Conservation (phyloP, 805 yeast species). For the Pichia gijzeniarum region DNA sequence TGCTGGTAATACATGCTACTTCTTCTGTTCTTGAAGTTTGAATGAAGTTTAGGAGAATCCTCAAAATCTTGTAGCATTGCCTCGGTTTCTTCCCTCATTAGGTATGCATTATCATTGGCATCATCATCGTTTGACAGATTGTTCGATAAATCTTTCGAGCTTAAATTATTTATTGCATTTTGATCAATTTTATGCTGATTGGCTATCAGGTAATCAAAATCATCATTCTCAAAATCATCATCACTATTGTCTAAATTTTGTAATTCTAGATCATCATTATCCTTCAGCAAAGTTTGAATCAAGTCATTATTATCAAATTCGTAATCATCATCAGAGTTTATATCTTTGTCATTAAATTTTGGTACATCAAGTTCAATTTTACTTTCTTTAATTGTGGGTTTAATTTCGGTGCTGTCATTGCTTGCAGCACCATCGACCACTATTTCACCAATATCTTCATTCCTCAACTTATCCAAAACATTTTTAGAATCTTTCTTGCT, state of each 20-base stretch:
- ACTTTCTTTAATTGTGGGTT: conserved; percentile 5
- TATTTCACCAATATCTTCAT: conserved; percentile 62
- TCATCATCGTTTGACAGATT: no score
- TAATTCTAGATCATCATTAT: conserved; percentile 33
- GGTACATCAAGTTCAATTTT: conserved; percentile 41
- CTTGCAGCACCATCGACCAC: conserved; percentile 19
- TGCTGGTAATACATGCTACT: conserved; percentile 14
- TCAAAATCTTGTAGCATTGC: conserved; percentile 37
- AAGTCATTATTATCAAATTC: conserved; percentile 47
- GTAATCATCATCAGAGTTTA: conserved; percentile 58
- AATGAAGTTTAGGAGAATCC: conserved; percentile 11
- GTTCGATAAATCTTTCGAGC: conserved; percentile 5
- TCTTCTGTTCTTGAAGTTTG: conserved; percentile 9
- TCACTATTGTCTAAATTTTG: conserved; percentile 30
- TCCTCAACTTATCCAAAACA: conserved; percentile 25
- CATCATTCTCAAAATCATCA: conserved; percentile 37
- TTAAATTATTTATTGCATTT: conserved; percentile 7
- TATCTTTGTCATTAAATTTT: conserved; percentile 38
- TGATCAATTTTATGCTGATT: conserved; percentile 12
- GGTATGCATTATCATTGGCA: conserved; percentile 27
- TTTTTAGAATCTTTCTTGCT: conserved; percentile 2
- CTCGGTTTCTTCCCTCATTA: conserved; percentile 37
- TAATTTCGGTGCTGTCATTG: conserved; percentile 18
- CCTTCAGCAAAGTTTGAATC: conserved; percentile 33
- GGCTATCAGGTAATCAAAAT: conserved; percentile 22